Conservation (phyloP, 257 asterid species). For the Plantago ovata region DNA sequence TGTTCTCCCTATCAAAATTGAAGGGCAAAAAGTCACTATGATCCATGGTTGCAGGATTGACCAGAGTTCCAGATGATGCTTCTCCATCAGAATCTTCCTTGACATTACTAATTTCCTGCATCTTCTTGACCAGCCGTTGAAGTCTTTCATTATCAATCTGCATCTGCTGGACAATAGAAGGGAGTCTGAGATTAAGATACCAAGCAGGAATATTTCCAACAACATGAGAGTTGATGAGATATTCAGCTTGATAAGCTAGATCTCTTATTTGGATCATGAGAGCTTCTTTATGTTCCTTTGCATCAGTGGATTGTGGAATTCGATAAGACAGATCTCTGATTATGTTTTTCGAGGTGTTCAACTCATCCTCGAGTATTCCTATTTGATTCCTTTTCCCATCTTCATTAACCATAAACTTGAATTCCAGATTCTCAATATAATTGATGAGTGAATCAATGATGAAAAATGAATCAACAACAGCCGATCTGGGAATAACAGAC, state of each 20-base stretch:
- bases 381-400: neutral
- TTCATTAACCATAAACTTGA: neutral
- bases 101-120: neutral
- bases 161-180: neutral
- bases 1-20: neutral
- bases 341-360: neutral
- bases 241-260: neutral
- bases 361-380: neutral
- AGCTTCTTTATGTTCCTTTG: neutral
- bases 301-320: too few relatives aligned
- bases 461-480: neutral
- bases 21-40: neutral
- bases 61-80: neutral
- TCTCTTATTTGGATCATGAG: neutral
- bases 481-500: neutral
- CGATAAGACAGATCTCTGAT: too few relatives aligned
- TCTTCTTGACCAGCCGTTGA: neutral
- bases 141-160: neutral
- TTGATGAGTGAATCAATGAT: neutral
- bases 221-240: neutral
- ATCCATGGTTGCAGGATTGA: neutral
- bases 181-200: neutral
- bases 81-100: neutral
- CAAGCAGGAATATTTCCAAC: neutral
- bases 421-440: neutral